Evolutionary conservation across 768 basidiomycete species (phyloP).

Genomic region (Flagelloscypha sp.): DNA sequence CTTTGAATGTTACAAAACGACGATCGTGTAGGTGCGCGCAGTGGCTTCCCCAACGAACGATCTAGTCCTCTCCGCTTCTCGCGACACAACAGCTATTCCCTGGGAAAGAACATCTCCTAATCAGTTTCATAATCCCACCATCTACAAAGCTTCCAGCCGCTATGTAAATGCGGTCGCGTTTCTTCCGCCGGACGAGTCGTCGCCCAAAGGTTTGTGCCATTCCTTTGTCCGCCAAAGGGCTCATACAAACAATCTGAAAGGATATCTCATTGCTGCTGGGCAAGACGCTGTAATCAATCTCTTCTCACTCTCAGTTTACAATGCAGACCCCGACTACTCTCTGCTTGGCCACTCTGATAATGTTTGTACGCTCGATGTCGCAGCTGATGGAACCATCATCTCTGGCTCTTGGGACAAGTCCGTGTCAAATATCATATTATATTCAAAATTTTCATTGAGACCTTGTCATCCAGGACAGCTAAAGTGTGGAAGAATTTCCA

Average conservation of each 20-base stretch:
- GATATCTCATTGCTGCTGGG: constrained; percentile 79
- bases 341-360: constrained; percentile 88
- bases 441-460: constrained; percentile 1
- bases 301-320: constrained; percentile 51
- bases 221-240: constrained; percentile 11
- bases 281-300: constrained; percentile 86
- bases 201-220: constrained; percentile 53
- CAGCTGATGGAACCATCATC: constrained; percentile 65
- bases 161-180: constrained; percentile 80
- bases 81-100: constrained; percentile 83
- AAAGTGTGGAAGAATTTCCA: constrained; percentile 87
- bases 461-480: constrained; percentile 56
- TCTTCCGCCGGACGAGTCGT: constrained; percentile 57
- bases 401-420: constrained; percentile 98
- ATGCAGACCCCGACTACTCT: constrained; percentile 70
- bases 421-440: constrained; percentile 17
- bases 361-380: constrained; percentile 76
- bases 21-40: constrained; percentile 61
- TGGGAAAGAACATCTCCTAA: constrained; percentile 56
- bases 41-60: constrained; percentile 68
- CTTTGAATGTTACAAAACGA: background rate
- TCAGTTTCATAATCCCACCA: constrained; percentile 45
- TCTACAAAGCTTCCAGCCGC: constrained; percentile 58
- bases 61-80: constrained; percentile 81
- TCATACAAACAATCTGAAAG: constrained; percentile 27